A percentile compares a stretch with the other conserved stretches of the same genome.
Conservation (phyloP, 805 yeast species). For the Wickerhamomyces chaumierensis region DNA sequence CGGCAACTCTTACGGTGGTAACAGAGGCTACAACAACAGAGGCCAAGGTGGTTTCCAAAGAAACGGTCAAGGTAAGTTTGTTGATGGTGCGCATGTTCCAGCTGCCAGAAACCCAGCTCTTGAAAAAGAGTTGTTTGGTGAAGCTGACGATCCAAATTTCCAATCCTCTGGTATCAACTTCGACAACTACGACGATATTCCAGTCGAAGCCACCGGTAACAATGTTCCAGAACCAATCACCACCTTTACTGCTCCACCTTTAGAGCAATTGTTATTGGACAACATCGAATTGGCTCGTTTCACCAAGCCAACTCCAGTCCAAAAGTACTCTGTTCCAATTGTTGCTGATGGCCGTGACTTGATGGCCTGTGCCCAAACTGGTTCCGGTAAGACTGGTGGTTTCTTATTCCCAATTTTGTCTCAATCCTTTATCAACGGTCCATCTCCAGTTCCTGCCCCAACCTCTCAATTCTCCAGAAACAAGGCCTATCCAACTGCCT, state of each 20-base stretch:
- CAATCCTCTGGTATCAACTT: conserved; percentile 97
- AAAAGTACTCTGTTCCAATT: conserved; percentile 86
- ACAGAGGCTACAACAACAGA: conserved; percentile 24
- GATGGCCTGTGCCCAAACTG: conserved; percentile 97
- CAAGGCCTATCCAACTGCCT: conserved; percentile 89
- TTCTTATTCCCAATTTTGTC: conserved; percentile 96
- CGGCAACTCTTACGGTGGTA: conserved; percentile 22
- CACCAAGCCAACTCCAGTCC: conserved; percentile 93
- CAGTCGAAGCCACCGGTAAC: conserved; percentile 95
- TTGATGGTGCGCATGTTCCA: conserved; percentile 80
- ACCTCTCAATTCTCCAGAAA: conserved; percentile 44
- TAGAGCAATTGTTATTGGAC: conserved; percentile 75
- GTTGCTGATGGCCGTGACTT: conserved; percentile 83
- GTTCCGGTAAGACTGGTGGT: conserved; percentile 99
- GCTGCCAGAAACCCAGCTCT: conserved; percentile 57
- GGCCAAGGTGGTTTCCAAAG: conserved; percentile 22
- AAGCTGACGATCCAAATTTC: conserved; percentile 44
- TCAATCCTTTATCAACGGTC: conserved; percentile 83
- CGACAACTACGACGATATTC: conserved; percentile 97
- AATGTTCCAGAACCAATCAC: conserved; percentile 90
- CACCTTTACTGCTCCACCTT: conserved; percentile 83
- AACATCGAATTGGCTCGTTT: conserved; percentile 85
- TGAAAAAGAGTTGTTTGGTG: conserved; percentile 84
- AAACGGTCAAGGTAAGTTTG: conserved; percentile 70
- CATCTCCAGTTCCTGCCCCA: conserved; percentile 43